Evolutionary conservation across 2,329 filamentous ascomycete genomes (phyloP), one percentile per base, ranked within the genome.

Genomic region (Cladosporium sp.): DNA sequence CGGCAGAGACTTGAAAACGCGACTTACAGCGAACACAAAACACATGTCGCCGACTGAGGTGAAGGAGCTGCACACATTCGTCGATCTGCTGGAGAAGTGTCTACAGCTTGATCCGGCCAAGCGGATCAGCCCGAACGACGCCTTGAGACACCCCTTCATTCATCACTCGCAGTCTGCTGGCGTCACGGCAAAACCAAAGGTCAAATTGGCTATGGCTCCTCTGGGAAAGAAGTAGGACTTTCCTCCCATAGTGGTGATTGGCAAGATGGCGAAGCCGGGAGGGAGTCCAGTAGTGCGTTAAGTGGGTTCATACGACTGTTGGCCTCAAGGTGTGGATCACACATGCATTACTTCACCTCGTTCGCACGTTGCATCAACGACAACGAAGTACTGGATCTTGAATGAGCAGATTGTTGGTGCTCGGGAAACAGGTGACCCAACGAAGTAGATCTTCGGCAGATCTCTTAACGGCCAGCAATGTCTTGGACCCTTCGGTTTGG

Each of bases 31-130:
- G 15, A 77, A 74, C 57, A 89, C 89, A 6, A 87, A 87, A 65
- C 90, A 88, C 61, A 89, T 96, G 83, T 87, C 84, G 59, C 90
- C 93, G 68, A 82, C 83, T 11, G 92, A 95, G 77, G 82, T 86
- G 47, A 90, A 89, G 77, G 92, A 97, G 73, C 81, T 97, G 68
- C 89, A 90, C 67, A 84, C 90, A 63, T 97, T 99, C 78, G 85
- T 92, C 71, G 93, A 98, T 78, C 81, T 99, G 59, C 81, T 99
- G 66, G 93, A 97, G 75, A 90, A 91, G 65, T 98, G 93, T 76
- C 83, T 99, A 69, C 88, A 90, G 66, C 85, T 98, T 70, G 97
- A 98, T 75, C 92, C 94, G 0, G 93, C 97, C 77, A 96, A 96
- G 83, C 87, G 95, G 69, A 91, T 95, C 74, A 94, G 91, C 57